These are phyloP conservation scores for Carpinus fangiana DNA, from an alignment of 306 rosid species.

Conservation along the genomic window DNA sequence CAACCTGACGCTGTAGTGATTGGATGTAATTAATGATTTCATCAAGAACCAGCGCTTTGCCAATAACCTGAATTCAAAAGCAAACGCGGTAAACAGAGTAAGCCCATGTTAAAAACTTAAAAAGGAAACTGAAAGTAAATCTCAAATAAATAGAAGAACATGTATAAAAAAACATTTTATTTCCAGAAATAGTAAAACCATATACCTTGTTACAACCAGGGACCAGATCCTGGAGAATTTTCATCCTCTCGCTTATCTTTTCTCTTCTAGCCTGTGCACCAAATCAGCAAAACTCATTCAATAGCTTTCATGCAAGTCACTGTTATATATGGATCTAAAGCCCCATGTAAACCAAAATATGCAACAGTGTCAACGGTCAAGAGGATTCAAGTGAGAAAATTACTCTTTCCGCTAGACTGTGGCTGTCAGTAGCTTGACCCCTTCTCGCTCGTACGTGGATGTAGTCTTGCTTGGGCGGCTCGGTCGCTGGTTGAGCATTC, in stretches of 20 bases:
- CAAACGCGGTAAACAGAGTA: neutral
- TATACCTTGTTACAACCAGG: constrained; percentile 98
- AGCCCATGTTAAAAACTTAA: neutral
- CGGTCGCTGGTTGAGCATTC: constrained; percentile 43
- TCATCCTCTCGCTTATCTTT: constrained; percentile 96
- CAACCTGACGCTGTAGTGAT: constrained; percentile 87
- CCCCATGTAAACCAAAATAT: neutral
- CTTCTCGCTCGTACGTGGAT: constrained; percentile 94
- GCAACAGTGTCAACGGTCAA: neutral
- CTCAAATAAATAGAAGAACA: neutral
- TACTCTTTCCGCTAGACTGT: constrained; percentile 94
- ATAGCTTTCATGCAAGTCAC: constrained; percentile 25
- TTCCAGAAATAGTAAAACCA: constrained; percentile 20
- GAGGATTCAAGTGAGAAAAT: constrained; percentile 16
- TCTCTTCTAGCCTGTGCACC: constrained; percentile 89
- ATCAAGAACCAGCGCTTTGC: constrained; percentile 90
- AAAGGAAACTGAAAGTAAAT: constrained; percentile 13
- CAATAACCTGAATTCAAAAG: constrained; percentile 68
- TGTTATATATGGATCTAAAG: neutral
- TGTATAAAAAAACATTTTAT: too few species aligned
- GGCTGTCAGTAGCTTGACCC: constrained; percentile 98
- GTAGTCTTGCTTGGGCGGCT: constrained; percentile 81
- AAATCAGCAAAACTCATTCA: constrained; percentile 27
- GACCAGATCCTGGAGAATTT: constrained; percentile 87
- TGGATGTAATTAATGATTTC: constrained; percentile 96